Percentiles rank a stretch among this genome's conserved stretches.
Evolutionary conservation across 1,139 yeast species (phyloP).

Genomic region (Lodderomyces beijingensis): DNA sequence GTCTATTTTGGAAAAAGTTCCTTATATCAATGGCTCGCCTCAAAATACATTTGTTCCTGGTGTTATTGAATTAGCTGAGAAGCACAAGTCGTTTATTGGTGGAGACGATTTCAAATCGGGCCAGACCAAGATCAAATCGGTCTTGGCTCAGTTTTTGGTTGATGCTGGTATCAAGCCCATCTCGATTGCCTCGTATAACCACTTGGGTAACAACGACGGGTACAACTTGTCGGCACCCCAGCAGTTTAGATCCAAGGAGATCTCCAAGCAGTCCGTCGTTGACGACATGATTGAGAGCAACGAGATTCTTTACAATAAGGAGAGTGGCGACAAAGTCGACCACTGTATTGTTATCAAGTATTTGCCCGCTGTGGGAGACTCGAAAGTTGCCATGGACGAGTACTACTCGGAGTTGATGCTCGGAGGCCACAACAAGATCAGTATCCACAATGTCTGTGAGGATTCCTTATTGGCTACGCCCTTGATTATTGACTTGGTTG

Average conservation of each 20-base stretch:
- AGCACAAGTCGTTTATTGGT: conserved; percentile 73
- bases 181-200: conserved; percentile 93
- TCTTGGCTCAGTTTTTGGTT: conserved; percentile 89
- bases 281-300: conserved; percentile 93
- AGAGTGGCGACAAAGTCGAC: conserved; percentile 74
- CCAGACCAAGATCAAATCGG: conserved; percentile 93
- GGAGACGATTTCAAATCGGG: conserved; percentile 98
- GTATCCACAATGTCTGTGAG: conserved; percentile 94
- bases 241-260: conserved; percentile 94
- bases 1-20: conserved; percentile 77
- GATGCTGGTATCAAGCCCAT: conserved; percentile 97
- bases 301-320: conserved; percentile 77
- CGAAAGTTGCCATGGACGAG: conserved; percentile 98
- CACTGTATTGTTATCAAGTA: conserved; percentile 96
- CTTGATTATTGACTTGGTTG: conserved; percentile 83
- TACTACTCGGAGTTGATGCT: conserved; percentile 94
- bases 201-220: conserved; percentile 95
- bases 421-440: conserved; percentile 94
- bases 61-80: conserved; percentile 83
- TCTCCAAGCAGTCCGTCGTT: conserved; percentile 87
- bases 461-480: conserved; percentile 95
- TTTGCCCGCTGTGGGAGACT: conserved; percentile 90
- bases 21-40: conserved; percentile 95
- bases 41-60: conserved; percentile 98
- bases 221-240: conserved; percentile 85